Evolutionary conservation across 306 rosid genomes (phyloP), one percentile per base, ranked within the genome.

Genomic region (Lathyrus oleraceus): DNA sequence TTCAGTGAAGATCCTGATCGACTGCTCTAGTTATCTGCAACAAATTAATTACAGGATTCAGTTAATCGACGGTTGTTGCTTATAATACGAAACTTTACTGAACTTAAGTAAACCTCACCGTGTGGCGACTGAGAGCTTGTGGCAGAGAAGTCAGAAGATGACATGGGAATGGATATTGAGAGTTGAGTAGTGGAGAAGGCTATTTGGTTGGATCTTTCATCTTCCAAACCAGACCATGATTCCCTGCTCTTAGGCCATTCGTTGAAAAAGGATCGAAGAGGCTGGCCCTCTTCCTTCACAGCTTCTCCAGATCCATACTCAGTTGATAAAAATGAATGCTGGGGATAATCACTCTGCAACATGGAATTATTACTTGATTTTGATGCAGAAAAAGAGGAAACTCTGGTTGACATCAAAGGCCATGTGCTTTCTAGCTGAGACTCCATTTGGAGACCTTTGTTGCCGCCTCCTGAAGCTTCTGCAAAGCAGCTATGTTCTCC

Each of bases 201-300:
- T 64, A 64, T 65, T 47, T 70, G 80, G 61, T 70, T 70, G 64
- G 84, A 80, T 75, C 74, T 71, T 53, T 75, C 80, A 5, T 80
- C 76, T 40, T 74, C 79, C 45, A 68, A 27, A 43, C 79, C 72
- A 17, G 76, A 73, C 83, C 83, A 76, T 14, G 81, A 35, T 4
- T 81, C 84, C 15, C 76, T 76, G 47, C 73, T 47, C 43, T 74
- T 68, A 45, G 85, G 85, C 81, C 85, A 81, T 72, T 81, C 84
- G 6, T 76, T 65, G 38, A 76, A 76, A 17, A 81, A 81, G 19
- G 81, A 79, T 20, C 81, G 69, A 39, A 76, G 81, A 54, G 70
- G 25, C 25, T 79, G 80, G 36, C 70, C 69, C 53, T 72, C 85
- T 35, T 68, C 70, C 70, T 81, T 81, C 53, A 57, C 61, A 9